Evolutionary conservation across 345 rosid genomes (phyloP), one percentile per base, ranked within the genome.

Genomic region (Populus tremula): DNA sequence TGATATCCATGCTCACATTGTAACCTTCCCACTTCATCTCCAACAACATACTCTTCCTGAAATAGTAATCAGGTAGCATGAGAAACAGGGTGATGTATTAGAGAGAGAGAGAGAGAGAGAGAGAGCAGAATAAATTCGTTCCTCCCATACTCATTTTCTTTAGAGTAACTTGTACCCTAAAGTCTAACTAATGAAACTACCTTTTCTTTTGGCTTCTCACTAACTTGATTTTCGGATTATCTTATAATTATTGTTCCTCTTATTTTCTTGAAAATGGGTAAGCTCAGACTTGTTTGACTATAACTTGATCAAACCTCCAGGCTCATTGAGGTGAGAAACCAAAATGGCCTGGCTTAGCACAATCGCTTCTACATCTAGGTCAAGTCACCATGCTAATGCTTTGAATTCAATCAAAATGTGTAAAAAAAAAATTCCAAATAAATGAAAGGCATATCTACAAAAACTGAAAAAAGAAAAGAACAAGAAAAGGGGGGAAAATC

Each of bases 11-110:
- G 99, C 85, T 88, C 89, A 74, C 99, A 96, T 17, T 79, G 87
- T 83, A 96, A 84, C 80, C 86, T 87, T 75, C 99, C 98, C 70
- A 90, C 74, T 84, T 91, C 94, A 79, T 91, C 96, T 79, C 95
- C 96, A 16, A 43, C 71, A 10, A 77, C 85, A 83, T 90, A 96
- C 74, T 94, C 99, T 86, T 94, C 99, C 99, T 96, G 91, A 21
- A 64, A 79, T 23, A 8, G 25, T 14, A 81, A 84, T 16, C 61
- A 77, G 31, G 69, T 45, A 18, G 29, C 65, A 2, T 65, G 39
- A 65, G 41, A 65, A 64, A 50, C 12, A 17, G 49, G 6, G 18
- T 68, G 36, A 76, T 70, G 14, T 43, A 66, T 18, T 5, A 27
- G 47, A n/a, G n/a, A 33, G 2, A 8, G 1, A 62, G 13, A 47